Percentiles rank a stretch among this genome's conserved stretches.
Conservation (phyloP, 1,284 basidiomycete species). For the Termitomyces sp. region DNA sequence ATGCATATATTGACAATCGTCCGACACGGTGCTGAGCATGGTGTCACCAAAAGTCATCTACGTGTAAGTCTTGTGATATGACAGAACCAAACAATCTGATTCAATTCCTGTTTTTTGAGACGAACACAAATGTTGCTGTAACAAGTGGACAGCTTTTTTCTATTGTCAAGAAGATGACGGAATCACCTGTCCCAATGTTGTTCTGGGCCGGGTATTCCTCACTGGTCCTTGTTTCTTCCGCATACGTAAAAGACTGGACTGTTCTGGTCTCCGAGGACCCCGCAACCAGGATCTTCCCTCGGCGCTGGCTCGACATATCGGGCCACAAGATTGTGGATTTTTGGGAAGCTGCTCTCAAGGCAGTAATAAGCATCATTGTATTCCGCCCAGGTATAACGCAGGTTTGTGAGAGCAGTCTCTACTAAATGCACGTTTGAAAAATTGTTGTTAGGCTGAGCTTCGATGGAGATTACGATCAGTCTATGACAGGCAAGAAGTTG, state of each 20-base stretch:
- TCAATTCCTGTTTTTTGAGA: conserved; percentile 18
- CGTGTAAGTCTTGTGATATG: conserved; percentile 35
- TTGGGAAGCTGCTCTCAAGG: conserved; percentile 66
- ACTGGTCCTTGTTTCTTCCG: conserved; percentile 47
- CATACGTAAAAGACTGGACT: conserved; percentile 53
- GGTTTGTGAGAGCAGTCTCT: conserved; percentile 36
- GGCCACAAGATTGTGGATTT: conserved; percentile 55
- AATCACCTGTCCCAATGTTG: conserved; percentile 47
- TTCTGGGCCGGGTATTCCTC: conserved; percentile 68
- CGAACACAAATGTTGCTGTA: conserved; percentile 19
- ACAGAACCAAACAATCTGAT: neutral
- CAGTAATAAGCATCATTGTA: conserved; percentile 62
- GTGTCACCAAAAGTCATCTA: conserved; percentile 43
- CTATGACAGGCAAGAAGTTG: conserved; percentile 73
- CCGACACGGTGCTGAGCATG: conserved; percentile 36
- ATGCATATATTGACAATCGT: conserved; percentile 38
- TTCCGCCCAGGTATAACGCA: conserved; percentile 71
- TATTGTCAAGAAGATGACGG: conserved; percentile 39
- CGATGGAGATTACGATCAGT: conserved; percentile 60
- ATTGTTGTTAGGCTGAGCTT: conserved; percentile 49
- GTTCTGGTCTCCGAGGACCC: conserved; percentile 46
- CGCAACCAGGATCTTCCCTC: conserved; percentile 47
- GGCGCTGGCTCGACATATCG: conserved; percentile 73
- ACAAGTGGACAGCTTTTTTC: conserved; percentile 23
- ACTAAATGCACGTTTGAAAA: conserved; percentile 2